Evolutionary conservation across 139 green algal species (phyloP).

Genomic region (Pseudopediastrum boryanum): DNA sequence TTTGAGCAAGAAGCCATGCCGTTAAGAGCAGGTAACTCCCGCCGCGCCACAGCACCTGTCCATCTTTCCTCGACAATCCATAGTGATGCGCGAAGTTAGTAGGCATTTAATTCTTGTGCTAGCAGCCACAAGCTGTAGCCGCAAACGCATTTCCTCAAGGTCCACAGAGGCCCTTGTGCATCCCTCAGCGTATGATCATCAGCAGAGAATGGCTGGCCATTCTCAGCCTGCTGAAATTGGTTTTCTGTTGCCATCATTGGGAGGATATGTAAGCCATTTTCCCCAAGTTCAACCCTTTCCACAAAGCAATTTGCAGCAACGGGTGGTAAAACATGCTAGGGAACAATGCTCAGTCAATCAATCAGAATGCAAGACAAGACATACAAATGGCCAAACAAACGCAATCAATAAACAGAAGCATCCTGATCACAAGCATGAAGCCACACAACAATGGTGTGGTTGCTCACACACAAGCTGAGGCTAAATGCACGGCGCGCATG

Average conservation of each 20-base stretch:
- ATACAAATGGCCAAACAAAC: conserved; percentile 21
- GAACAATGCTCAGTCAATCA: not conserved
- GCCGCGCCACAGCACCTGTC: no score
- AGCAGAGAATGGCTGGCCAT: not conserved
- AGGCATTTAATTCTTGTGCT: no score
- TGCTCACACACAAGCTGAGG: not conserved
- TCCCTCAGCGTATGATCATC: conserved; percentile 20
- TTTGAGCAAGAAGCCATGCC: no score
- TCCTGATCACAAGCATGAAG: not conserved
- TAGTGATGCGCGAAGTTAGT: no score
- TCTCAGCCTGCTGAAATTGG: conserved; percentile 38
- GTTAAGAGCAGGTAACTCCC: no score
- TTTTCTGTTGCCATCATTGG: conserved; percentile 4
- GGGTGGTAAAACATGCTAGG: not conserved
- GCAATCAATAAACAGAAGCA: not conserved
- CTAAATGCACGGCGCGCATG: not conserved
- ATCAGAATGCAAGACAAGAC: not conserved
- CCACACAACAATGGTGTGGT: not conserved
- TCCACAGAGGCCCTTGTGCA: not conserved
- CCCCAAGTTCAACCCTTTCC: no score
- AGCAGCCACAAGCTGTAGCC: not conserved
- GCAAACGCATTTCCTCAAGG: not conserved
- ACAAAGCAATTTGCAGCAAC: no score
- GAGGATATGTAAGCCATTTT: no score
- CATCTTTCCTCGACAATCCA: no score